Conservation (phyloP, 78 protist genomes). For the Isochrysis galbana region DNA sequence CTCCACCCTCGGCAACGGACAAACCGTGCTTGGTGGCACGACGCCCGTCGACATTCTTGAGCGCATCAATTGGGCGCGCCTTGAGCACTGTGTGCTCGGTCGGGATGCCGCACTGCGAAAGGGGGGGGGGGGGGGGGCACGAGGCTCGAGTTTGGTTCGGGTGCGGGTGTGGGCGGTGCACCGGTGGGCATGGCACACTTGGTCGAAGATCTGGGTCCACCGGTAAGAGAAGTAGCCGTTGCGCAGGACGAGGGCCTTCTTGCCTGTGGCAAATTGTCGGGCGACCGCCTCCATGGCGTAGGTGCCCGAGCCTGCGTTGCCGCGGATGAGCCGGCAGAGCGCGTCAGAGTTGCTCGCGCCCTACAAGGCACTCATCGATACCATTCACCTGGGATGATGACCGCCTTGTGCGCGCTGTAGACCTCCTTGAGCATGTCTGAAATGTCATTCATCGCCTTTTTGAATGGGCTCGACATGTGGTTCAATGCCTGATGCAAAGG, state of each 20-base stretch:
- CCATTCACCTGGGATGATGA: conserved; percentile 40
- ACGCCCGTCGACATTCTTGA: no score
- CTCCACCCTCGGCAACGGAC: no score
- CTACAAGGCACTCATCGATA: no score
- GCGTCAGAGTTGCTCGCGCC: no score
- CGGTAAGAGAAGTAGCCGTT: conserved; percentile 58
- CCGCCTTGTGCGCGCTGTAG: conserved; percentile 35
- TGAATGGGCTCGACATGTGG: conserved; percentile 48
- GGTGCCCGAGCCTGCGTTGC: conserved; percentile 57
- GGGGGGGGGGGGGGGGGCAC: no score
- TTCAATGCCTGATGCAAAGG: no score
- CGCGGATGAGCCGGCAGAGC: no score
- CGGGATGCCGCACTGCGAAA: conserved; percentile 23
- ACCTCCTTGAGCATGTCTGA: background rate
- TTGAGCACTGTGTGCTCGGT: conserved; percentile 19
- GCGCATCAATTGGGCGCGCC: no score
- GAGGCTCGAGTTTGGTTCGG: no score
- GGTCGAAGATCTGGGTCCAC: conserved; percentile 54
- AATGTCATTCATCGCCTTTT: conserved; percentile 34
- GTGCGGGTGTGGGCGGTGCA: no score
- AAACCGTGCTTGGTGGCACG: no score
- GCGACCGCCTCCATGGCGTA: conserved; percentile 64
- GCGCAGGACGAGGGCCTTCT: conserved; percentile 45
- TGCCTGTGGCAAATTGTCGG: conserved; percentile 39
- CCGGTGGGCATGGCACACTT: no score